Percentiles rank a stretch among this genome's conserved stretches.
Conservation (phyloP, 2,329 filamentous ascomycete genomes). For the Aspergillus glaucus region DNA sequence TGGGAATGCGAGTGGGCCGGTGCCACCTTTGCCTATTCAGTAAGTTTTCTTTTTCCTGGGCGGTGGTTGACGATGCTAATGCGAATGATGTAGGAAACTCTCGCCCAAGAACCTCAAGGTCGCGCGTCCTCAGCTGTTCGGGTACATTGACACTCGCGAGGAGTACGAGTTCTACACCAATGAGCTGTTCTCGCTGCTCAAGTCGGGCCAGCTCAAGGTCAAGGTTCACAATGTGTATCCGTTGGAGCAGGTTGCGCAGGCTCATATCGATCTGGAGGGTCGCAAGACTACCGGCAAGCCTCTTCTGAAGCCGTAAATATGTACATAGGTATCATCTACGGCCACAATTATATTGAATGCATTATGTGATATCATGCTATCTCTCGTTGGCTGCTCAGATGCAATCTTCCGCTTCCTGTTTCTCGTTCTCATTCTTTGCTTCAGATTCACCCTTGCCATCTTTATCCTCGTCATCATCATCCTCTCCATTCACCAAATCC, state of each 20-base stretch:
- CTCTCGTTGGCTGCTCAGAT: neutral
- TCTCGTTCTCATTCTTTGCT: neutral
- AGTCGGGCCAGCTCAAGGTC: conserved; percentile 63
- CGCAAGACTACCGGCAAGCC: conserved; percentile 80
- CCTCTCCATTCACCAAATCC: conserved; percentile 11
- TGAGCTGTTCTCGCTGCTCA: conserved; percentile 68
- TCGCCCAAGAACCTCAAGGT: conserved; percentile 70
- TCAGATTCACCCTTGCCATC: conserved; percentile 10
- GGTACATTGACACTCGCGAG: conserved; percentile 62
- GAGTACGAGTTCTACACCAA: conserved; percentile 64
- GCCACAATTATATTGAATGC: neutral
- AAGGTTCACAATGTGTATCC: conserved; percentile 72
- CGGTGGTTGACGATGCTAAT: neutral
- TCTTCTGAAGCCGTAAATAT: conserved; percentile 57
- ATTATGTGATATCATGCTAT: no score
- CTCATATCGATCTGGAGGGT: conserved; percentile 72
- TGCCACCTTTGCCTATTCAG: conserved; percentile 60
- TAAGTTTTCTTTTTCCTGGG: conserved; percentile 41
- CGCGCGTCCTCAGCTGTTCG: conserved; percentile 65
- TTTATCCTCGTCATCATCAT: neutral
- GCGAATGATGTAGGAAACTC: conserved; percentile 38
- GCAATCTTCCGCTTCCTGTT: neutral
- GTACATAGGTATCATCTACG: neutral
- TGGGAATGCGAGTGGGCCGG: conserved; percentile 74
- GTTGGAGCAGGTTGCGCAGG: conserved; percentile 63